Evolutionary conservation across 1,284 basidiomycete species (phyloP).

Genomic region (Xerocomus minutiporus): DNA sequence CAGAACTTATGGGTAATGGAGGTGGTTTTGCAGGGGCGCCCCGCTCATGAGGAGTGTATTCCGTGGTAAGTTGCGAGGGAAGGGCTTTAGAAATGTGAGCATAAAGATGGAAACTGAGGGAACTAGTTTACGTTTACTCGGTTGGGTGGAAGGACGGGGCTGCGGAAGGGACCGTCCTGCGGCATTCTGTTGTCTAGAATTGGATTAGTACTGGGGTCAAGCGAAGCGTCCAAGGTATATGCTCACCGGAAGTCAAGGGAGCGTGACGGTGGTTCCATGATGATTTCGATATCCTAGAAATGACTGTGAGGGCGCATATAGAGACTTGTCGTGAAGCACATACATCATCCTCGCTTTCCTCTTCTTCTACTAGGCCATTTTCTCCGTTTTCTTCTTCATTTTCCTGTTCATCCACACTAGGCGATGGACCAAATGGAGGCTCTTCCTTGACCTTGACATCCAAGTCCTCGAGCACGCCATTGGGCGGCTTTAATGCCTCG

Average conservation of each 20-base stretch:
- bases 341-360: conserved; percentile 45
- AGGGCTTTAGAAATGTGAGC: conserved; percentile 23
- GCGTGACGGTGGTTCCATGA: conserved; percentile 66
- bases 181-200: conserved; percentile 30
- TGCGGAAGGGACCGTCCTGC: conserved; percentile 17
- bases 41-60: conserved; percentile 84
- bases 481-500: conserved; percentile 41
- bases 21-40: conserved; percentile 36
- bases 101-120: not conserved
- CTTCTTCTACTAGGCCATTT: conserved; percentile 28
- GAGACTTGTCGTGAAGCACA: conserved; percentile 6
- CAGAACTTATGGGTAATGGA: conserved; percentile 23
- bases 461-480: conserved; percentile 44
- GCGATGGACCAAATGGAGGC: conserved; percentile 27
- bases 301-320: conserved; percentile 5
- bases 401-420: conserved; percentile 29
- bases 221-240: not conserved
- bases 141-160: conserved; percentile 25
- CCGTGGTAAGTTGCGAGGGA: conserved; percentile 74
- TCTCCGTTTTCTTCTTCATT: conserved; percentile 33
- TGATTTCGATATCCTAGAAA: conserved; percentile 70
- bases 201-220: conserved; percentile 1
- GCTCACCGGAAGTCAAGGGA: conserved; percentile 70
- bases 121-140: conserved; percentile 31
- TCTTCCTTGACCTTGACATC: conserved; percentile 43